Base-by-base conservation (phyloP, 129 eudicot genomes). In the sunflower (Helianthus annuus) region DNA sequence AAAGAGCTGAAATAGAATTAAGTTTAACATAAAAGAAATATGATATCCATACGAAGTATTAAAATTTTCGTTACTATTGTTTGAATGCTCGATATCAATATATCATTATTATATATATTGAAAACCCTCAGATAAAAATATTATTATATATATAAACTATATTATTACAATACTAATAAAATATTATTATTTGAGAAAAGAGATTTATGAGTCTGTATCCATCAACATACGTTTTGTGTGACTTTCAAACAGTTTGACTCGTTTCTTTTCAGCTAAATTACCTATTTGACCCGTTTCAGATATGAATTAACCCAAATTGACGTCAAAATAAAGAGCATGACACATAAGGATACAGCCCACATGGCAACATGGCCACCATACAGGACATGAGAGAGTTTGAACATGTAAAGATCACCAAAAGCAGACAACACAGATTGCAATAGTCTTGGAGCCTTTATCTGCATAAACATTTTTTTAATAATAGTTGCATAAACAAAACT, bases 361-460 rank as follows among this genome's bases (percentile, higher is more conserved):
- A 48, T 69, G 46, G 97, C 93, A 70, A 81, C 96, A 46, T 54
- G 83, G 60, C 66, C 77, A 52, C 89, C 97, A 79, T 86, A 95
- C 39, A 90, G 36, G 40, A 58, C 87, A 59, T 76, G 75, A 73
- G 97, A 83, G 65, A 88, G 79, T 74, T 86, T 90, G 81, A 80
- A 95, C 82, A 95, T 64, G 86, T 90, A 90, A 34, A 95, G 89
- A 85, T 95, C 99, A 78, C 99, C 91, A 74, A 90, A 62, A 12
- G 99, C 94, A 54, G 99, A 77, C 70, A 88, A 48, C 49, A 90
- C 17, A 4, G 99, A 84, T 82, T 95, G 99, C 76, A 88, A 72
- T 75, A 90, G 64, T 36, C 99, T 81, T 69, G 99, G 99, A 58
- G 94, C 85, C 74, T 83, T 95, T 48, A 79, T 81, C 99, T 90